Conservation (phyloP, 306 rosid genomes). For the Cucurbita argyrosperma region DNA sequence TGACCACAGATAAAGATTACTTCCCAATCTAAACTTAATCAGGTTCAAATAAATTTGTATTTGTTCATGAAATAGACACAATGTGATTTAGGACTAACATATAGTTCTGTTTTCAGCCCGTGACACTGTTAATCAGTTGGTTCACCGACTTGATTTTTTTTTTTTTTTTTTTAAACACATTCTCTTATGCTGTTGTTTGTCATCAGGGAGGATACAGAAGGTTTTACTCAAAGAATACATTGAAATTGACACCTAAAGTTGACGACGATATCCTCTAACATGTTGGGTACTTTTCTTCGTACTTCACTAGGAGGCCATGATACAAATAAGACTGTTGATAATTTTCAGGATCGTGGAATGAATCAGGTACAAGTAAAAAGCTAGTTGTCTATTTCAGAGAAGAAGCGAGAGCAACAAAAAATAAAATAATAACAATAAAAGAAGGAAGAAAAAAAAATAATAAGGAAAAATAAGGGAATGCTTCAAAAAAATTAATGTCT, state of each 20-base stretch:
- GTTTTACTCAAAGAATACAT: constrained; percentile 77
- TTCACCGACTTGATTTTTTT: not conserved
- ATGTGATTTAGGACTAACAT: not conserved
- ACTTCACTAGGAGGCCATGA: constrained; percentile 98
- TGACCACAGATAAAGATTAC: not conserved
- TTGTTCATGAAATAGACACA: not conserved
- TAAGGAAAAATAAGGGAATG: not conserved
- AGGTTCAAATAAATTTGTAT: not conserved
- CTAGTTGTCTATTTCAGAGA: not conserved
- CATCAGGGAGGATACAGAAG: constrained; percentile 82
- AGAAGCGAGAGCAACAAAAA: not conserved
- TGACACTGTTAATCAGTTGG: not conserved
- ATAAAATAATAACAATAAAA: too few relatives aligned
- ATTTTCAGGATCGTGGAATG: constrained; percentile 76
- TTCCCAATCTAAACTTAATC: not conserved
- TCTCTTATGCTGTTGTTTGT: constrained; percentile 11
- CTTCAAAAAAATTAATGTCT: constrained; percentile 7
- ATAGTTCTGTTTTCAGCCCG: not conserved
- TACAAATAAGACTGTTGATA: constrained; percentile 88
- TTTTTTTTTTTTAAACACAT: not conserved
- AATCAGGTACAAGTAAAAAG: constrained; percentile 47
- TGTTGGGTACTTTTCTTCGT: constrained; percentile 86
- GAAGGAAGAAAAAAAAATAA: not conserved
- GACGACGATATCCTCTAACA: constrained; percentile 75
- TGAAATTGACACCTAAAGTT: constrained; percentile 60